phyloP scores from a whole-genome alignment of 2,329 filamentous ascomycete species.

The Fusarium humuli region DNA sequence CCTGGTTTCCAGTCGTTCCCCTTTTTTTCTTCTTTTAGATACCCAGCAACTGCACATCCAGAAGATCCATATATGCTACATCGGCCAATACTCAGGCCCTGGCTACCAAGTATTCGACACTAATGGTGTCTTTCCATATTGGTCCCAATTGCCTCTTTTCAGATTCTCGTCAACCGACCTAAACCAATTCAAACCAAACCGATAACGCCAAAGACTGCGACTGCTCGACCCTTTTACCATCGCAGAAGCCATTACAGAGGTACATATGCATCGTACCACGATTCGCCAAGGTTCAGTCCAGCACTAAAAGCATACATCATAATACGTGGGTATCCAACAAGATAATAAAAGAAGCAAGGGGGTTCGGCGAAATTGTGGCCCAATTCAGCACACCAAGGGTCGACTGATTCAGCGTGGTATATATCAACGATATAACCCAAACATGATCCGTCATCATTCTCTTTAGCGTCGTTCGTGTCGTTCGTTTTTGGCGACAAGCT shows the following conservation, averaged over 20 bases:
- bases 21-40: neutral
- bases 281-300: constrained; percentile 5
- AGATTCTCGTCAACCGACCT: neutral
- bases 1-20: neutral
- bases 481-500: constrained; percentile 64
- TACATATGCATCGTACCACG: constrained; percentile 2
- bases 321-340: constrained; percentile 39
- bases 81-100: neutral
- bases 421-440: neutral
- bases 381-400: neutral
- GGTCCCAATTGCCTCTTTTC: constrained; percentile 16
- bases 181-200: neutral
- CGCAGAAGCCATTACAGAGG: constrained; percentile 24
- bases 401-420: neutral
- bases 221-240: constrained; percentile 10
- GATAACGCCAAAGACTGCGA: constrained; percentile 29
- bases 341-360: constrained; percentile 19
- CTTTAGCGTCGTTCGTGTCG: constrained; percentile 35
- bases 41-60: neutral
- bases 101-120: neutral
- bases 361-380: neutral
- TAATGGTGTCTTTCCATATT: neutral
- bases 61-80: neutral
- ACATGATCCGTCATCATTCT: neutral
- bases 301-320: constrained; percentile 26